Base-by-base conservation (phyloP, 192 early-diverging fungal species). In the Coemansia sp. region DNA sequence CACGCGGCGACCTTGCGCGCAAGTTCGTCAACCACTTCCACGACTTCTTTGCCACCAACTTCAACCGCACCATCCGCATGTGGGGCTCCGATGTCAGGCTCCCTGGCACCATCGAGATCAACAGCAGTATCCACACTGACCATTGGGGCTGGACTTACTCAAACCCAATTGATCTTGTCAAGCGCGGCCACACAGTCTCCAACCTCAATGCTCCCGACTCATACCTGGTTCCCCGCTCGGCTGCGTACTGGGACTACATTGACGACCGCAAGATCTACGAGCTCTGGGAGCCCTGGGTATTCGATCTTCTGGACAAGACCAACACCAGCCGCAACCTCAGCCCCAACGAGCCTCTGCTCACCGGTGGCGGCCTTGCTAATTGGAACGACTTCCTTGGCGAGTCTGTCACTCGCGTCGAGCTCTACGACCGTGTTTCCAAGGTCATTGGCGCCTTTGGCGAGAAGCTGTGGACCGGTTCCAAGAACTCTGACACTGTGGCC, bases 11-110 rank as follows among this genome's bases (percentile, higher is more conserved):
- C 54, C 47, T 79, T 18, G 76, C 76, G 12, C 76, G 76, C 64
- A 56, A 54, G 21, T 79, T 73, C 19, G 68, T 79, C 71, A 75
- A 71, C 59, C 66, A 79, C 57, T 75, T 79, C 65, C 69, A 79
- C 54, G 70, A 76, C 21, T 84, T 64, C 67, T 74, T 84, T 47
- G 67, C 64, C 21, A 49, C 65, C 39, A 75, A 79, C 68, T 77
- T 77, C 44, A 84, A 84, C 56, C 69, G 65, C 42, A 63, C 73
- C 23, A 60, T 74, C 21, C 76, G 77, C 68, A 79, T 79, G 66
- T 84, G 81, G 81, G 81, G 81, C 58, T 79, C 81, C 0, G 81
- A 79, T 49, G 71, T 72, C 53, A 69, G 79, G 48, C 74, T 84
- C 5, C 71, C 69, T 0, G 68, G 71, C 37, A 76, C 77, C 19